A percentile compares a stretch with the other conserved stretches of the same genome.
These are phyloP conservation scores for Neurospora tetraspora DNA, from an alignment of 495 filamentous ascomycete genomes.

Conservation along the genomic window DNA sequence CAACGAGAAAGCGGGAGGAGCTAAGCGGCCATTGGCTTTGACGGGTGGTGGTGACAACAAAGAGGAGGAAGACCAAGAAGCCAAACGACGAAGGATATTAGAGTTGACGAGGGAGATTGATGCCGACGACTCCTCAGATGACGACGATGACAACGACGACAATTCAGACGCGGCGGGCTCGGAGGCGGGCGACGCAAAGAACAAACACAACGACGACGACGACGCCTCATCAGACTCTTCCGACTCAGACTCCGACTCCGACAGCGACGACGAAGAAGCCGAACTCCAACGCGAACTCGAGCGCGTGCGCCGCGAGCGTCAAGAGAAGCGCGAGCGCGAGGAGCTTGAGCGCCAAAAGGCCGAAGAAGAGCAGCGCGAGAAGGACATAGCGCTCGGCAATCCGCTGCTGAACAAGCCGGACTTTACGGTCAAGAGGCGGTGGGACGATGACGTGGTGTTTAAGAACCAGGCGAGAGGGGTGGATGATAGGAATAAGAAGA, in stretches of 20 bases:
- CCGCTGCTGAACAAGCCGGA: conserved; percentile 73
- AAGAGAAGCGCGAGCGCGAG: conserved; percentile 78
- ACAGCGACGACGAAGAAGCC: conserved; percentile 71
- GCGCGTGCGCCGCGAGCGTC: conserved; percentile 85
- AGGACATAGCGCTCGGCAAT: conserved; percentile 86
- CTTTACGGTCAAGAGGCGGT: conserved; percentile 70
- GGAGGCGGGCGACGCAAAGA: neutral
- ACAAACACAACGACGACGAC: conserved; percentile 39
- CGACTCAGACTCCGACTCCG: conserved; percentile 34
- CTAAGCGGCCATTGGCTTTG: conserved; percentile 59
- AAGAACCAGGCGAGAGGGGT: conserved; percentile 96
- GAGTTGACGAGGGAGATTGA: conserved; percentile 86
- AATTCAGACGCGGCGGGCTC: conserved; percentile 40
- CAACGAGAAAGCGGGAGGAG: conserved; percentile 25
- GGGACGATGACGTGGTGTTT: conserved; percentile 99
- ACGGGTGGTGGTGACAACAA: conserved; percentile 18
- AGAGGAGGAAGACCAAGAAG: conserved; percentile 63
- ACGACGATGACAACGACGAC: conserved; percentile 39
- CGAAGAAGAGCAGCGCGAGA: conserved; percentile 74
- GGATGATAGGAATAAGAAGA: conserved; percentile 78
- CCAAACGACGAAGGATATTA: conserved; percentile 77
- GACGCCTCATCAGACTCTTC: conserved; percentile 32
- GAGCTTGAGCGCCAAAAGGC: conserved; percentile 64
- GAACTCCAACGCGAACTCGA: conserved; percentile 86
- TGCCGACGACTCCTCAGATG: conserved; percentile 68